phyloP scores from a whole-genome alignment of 2,329 filamentous ascomycete species.

The Hymenoscyphus linearis region DNA sequence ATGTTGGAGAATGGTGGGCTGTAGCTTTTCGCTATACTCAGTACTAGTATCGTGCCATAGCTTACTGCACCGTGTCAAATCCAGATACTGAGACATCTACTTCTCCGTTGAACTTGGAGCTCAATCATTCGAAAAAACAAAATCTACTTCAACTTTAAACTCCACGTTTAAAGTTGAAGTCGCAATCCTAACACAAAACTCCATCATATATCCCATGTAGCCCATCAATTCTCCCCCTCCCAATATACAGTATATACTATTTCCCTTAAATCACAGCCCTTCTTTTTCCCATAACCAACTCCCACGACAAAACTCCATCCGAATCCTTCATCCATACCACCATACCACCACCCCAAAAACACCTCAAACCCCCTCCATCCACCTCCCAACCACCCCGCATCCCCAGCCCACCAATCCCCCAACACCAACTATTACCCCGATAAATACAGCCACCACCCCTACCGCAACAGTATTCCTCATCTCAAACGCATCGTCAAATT shows the following conservation, averaged over 20 bases:
- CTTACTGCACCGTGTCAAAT: too few relatives aligned
- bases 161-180: not conserved
- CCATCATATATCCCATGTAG: not conserved
- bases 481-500: slow-evolving; percentile 31
- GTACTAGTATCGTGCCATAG: too few relatives aligned
- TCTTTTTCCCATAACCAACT: not conserved
- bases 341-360: slow-evolving; percentile 9
- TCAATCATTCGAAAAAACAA: too few relatives aligned
- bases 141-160: not conserved
- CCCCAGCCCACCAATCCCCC: slow-evolving; percentile 9
- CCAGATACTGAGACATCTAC: too few relatives aligned
- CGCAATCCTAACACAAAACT: not conserved
- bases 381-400: slow-evolving; percentile 4
- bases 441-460: slow-evolving; percentile 10
- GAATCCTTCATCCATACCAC: not conserved
- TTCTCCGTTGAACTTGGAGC: too few relatives aligned
- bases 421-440: slow-evolving; percentile 7
- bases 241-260: not conserved
- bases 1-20: too few relatives aligned
- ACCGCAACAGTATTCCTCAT: slow-evolving; percentile 28
- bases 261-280: not conserved
- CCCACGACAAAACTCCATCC: not conserved
- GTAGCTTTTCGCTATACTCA: too few relatives aligned
- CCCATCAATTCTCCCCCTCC: not conserved
- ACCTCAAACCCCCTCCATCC: not conserved